phyloP scores from a whole-genome alignment of 2,329 filamentous ascomycete species.

The Akanthomyces muscarius region DNA sequence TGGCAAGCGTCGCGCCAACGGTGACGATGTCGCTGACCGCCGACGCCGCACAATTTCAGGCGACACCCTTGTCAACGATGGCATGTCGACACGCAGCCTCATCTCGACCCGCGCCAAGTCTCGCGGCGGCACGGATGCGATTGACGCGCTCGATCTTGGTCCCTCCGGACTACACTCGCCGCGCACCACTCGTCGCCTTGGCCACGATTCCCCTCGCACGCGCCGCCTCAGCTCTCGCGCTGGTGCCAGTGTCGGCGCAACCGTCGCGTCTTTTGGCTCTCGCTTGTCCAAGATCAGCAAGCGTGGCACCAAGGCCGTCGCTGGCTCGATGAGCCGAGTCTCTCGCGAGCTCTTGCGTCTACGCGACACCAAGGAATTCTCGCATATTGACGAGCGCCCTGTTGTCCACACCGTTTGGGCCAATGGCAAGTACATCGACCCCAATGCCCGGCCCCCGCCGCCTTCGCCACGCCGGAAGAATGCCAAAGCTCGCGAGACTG shows the following conservation, averaged over 20 bases:
- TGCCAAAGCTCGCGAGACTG: constrained; percentile 24
- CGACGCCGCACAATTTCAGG: constrained; percentile 45
- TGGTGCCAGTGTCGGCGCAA: constrained; percentile 32
- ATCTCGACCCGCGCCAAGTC: constrained; percentile 15
- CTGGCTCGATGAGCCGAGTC: constrained; percentile 44
- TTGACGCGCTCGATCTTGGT: constrained; percentile 45
- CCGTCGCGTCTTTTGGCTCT: constrained; percentile 40
- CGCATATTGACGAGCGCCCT: constrained; percentile 54
- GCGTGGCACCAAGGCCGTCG: constrained; percentile 51
- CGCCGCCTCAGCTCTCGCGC: constrained; percentile 42
- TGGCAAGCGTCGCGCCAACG: constrained; percentile 51
- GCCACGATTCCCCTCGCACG: constrained; percentile 28
- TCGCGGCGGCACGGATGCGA: constrained; percentile 32
- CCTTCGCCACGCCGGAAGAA: constrained; percentile 38
- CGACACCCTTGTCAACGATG: constrained; percentile 31
- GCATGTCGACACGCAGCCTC: constrained; percentile 21
- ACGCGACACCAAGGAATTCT: constrained; percentile 60
- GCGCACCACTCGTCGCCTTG: constrained; percentile 29
- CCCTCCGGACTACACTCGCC: constrained; percentile 36
- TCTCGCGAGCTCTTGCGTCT: constrained; percentile 57
- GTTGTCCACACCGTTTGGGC: constrained; percentile 59
- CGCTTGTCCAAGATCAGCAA: constrained; percentile 57
- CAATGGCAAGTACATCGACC: constrained; percentile 58
- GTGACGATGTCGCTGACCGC: constrained; percentile 43
- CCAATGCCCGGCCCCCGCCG: constrained; percentile 33